A percentile compares a stretch with the other conserved stretches of the same genome.
phyloP scores from a whole-genome alignment of 2,329 filamentous ascomycete species.

The Fusarium armeniacum region DNA sequence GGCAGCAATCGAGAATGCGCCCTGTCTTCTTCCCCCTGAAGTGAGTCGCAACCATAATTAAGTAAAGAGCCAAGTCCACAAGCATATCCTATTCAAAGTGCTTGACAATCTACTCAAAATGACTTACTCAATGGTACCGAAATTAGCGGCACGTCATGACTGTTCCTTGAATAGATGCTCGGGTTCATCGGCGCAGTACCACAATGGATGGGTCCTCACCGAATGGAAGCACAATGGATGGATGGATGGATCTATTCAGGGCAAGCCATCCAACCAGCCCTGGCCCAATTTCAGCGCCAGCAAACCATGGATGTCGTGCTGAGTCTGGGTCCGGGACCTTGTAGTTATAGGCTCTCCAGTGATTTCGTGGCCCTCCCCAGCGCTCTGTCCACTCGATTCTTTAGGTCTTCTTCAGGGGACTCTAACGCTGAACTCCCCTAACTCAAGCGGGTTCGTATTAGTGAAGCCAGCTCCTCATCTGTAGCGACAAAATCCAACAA shows the following conservation, averaged over 20 bases:
- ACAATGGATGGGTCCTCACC: slow-evolving; percentile 36
- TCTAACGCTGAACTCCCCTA: slow-evolving; percentile 29
- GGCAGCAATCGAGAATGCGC: slow-evolving; percentile 37
- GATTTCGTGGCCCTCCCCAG: slow-evolving; percentile 11
- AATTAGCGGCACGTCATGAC: slow-evolving; percentile 26
- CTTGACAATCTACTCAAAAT: slow-evolving; percentile 11
- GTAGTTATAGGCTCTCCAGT: slow-evolving; percentile 25
- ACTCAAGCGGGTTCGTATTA: slow-evolving; percentile 43
- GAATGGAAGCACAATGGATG: slow-evolving; percentile 25
- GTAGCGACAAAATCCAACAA: slow-evolving; percentile 58
- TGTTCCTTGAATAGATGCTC: slow-evolving; percentile 31
- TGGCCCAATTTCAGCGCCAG: slow-evolving; percentile 38
- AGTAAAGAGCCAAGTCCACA: neutral
- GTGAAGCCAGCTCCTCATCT: slow-evolving; percentile 46
- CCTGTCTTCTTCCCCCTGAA: slow-evolving; percentile 31
- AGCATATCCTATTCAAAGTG: slow-evolving; percentile 16
- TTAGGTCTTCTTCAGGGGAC: slow-evolving; percentile 26
- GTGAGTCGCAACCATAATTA: slow-evolving; percentile 16
- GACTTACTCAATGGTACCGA: slow-evolving; percentile 18
- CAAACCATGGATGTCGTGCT: slow-evolving; percentile 20
- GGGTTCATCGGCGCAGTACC: slow-evolving; percentile 36
- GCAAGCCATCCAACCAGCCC: slow-evolving; percentile 42
- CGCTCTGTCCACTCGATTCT: slow-evolving; percentile 17
- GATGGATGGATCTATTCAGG: slow-evolving; percentile 31
- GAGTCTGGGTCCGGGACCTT: slow-evolving; percentile 6